A percentile compares a stretch with the other conserved stretches of the same genome.
phyloP scores from a whole-genome alignment of 2,329 filamentous ascomycete genomes.

The Diplodia intermedia region DNA sequence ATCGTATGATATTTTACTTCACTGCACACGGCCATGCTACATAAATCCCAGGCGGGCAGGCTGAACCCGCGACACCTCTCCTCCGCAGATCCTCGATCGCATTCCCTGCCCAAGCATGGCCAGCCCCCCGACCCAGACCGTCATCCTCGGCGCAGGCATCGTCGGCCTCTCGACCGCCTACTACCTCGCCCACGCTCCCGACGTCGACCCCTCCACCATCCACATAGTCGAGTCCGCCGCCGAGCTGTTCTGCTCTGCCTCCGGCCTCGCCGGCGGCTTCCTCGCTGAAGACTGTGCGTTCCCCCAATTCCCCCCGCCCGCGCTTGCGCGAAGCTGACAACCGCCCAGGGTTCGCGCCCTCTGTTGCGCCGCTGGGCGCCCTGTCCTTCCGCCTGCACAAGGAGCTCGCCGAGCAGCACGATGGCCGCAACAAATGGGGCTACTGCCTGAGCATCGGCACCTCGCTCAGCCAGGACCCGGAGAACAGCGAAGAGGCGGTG shows the following conservation, averaged over 20 bases:
- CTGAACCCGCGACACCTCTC: conserved; percentile 1
- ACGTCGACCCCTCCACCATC: conserved; percentile 54
- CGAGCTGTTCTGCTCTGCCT: conserved; percentile 74
- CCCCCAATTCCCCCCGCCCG: not conserved
- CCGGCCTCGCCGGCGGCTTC: conserved; percentile 76
- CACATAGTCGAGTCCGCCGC: conserved; percentile 65
- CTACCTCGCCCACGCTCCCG: conserved; percentile 63
- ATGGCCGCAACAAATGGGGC: conserved; percentile 66
- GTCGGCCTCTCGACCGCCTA: conserved; percentile 60
- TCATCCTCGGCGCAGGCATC: conserved; percentile 55
- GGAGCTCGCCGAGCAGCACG: conserved; percentile 63
- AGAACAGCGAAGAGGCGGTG: conserved; percentile 48
- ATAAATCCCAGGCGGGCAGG: conserved; percentile 18
- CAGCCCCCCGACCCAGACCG: conserved; percentile 36
- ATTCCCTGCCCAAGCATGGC: conserved; percentile 9
- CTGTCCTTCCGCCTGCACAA: conserved; percentile 74
- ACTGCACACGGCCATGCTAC: conserved; percentile 27
- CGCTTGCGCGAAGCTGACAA: conserved; percentile 21
- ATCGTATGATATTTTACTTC: conserved; percentile 31
- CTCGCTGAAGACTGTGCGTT: conserved; percentile 69
- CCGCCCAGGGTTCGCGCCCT: conserved; percentile 61
- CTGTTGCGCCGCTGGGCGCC: conserved; percentile 64
- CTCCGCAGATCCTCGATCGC: conserved; percentile 7
- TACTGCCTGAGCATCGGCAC: conserved; percentile 64
- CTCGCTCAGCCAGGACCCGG: conserved; percentile 59